These are phyloP conservation scores for Mycena filopes DNA, from an alignment of 768 basidiomycete species.

Conservation along the genomic window DNA sequence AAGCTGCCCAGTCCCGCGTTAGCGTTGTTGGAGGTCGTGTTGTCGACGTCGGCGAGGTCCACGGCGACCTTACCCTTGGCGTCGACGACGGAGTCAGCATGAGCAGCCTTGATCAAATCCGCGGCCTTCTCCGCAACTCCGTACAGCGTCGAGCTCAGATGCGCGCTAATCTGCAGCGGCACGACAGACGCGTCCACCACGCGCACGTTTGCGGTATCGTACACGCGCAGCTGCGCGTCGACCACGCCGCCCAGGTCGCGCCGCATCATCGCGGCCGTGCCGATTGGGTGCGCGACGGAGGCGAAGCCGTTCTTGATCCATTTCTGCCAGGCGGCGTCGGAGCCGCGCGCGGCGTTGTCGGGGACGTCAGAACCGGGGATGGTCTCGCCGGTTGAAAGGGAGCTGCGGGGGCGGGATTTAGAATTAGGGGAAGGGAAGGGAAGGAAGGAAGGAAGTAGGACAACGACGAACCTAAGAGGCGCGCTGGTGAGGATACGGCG, in stretches of 20 bases:
- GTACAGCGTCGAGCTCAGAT: constrained; percentile 58
- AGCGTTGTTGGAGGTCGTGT: too few relatives aligned
- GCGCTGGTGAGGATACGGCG: constrained; percentile 52
- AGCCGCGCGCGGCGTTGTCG: constrained; percentile 52
- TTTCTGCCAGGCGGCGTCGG: constrained; percentile 54
- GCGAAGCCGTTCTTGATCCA: constrained; percentile 56
- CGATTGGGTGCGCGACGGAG: constrained; percentile 62
- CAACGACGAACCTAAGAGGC: constrained; percentile 52
- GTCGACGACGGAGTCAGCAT: too few relatives aligned
- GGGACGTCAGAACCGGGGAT: constrained; percentile 54
- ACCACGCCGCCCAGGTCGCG: constrained; percentile 55
- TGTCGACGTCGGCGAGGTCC: too few relatives aligned
- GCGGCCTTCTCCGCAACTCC: too few relatives aligned
- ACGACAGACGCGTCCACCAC: constrained; percentile 62
- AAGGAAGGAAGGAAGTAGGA: background rate
- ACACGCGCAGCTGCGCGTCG: constrained; percentile 54
- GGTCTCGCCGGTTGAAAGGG: too few relatives aligned
- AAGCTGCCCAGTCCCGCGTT: too few relatives aligned
- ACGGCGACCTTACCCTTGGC: too few relatives aligned
- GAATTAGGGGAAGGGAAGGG: background rate
- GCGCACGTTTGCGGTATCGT: constrained; percentile 59
- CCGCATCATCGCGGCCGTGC: constrained; percentile 54
- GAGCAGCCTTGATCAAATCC: too few relatives aligned
- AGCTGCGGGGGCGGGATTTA: constrained; percentile 33
- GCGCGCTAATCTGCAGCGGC: constrained; percentile 59